Percentiles rank a stretch among this genome's conserved stretches.
Evolutionary conservation across 441 rosid genomes (phyloP).

Genomic region (Euphorbia celastroides): DNA sequence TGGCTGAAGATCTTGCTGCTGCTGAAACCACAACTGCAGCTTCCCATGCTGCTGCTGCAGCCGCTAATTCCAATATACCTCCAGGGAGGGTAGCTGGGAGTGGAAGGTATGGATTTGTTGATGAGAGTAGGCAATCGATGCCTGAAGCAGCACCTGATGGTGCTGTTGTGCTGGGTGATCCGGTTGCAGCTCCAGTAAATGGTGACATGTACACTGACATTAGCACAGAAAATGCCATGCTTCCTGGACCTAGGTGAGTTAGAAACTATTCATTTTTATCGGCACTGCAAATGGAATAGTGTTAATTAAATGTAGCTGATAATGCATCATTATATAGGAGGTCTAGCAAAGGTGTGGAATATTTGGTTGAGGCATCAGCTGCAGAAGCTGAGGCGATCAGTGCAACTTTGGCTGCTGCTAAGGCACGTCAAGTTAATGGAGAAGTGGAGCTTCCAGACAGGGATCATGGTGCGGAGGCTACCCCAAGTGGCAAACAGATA

Average conservation of each 20-base stretch:
- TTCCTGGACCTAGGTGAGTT: slow-evolving; percentile 66
- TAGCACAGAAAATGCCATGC: slow-evolving; percentile 89
- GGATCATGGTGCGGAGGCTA: slow-evolving; percentile 89
- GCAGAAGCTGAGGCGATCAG: slow-evolving; percentile 98
- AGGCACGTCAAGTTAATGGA: slow-evolving; percentile 92
- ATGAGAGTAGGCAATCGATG: slow-evolving; percentile 68
- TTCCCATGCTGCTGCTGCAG: slow-evolving; percentile 88
- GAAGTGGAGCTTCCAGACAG: slow-evolving; percentile 86
- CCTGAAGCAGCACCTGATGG: slow-evolving; percentile 73
- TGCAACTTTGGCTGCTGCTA: slow-evolving; percentile 95
- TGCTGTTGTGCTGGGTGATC: slow-evolving; percentile 80
- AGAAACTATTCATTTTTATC: slow-evolving; percentile 9
- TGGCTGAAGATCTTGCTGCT: slow-evolving; percentile 92
- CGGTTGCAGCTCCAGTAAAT: slow-evolving; percentile 90
- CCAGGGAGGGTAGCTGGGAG: slow-evolving; percentile 51
- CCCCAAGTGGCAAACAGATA: slow-evolving; percentile 83
- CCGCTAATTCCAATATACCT: slow-evolving; percentile 60
- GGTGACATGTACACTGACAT: slow-evolving; percentile 93
- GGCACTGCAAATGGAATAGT: background rate
- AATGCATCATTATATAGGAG: slow-evolving; percentile 47
- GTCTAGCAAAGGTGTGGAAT: slow-evolving; percentile 85
- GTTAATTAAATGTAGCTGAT: slow-evolving; percentile 15
- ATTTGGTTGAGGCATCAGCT: slow-evolving; percentile 96
- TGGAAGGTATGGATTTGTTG: slow-evolving; percentile 62
- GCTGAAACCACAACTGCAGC: slow-evolving; percentile 90